A percentile compares a stretch with the other conserved stretches of the same genome.
phyloP scores from a whole-genome alignment of 2,329 filamentous ascomycete genomes.

The Podosphaera fusca region DNA sequence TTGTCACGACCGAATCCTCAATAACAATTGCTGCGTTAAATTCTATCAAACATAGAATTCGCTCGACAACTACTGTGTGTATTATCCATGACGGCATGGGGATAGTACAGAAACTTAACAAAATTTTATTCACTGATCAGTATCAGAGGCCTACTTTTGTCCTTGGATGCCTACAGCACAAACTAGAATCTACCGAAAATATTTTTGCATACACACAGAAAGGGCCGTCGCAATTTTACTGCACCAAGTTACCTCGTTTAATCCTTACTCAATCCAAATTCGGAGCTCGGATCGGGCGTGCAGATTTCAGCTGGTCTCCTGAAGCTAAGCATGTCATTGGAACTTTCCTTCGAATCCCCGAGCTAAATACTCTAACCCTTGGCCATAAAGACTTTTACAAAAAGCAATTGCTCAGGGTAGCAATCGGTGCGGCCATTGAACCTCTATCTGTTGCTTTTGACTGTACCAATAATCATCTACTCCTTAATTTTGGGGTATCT shows the following conservation, averaged over 20 bases:
- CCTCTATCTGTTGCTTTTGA: conserved; percentile 63
- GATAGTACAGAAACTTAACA: conserved; percentile 54
- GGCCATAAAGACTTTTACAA: conserved; percentile 39
- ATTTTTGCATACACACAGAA: conserved; percentile 20
- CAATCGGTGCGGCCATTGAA: conserved; percentile 56
- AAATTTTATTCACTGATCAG: conserved; percentile 43
- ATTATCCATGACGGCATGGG: conserved; percentile 69
- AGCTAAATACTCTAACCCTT: conserved; percentile 35
- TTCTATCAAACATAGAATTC: conserved; percentile 41
- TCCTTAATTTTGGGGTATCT: conserved; percentile 41
- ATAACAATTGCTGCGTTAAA: conserved; percentile 32
- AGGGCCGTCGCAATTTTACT: conserved; percentile 15
- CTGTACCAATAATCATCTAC: conserved; percentile 46
- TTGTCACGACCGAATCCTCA: conserved; percentile 43
- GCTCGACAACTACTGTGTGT: conserved; percentile 44
- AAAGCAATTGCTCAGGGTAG: conserved; percentile 56
- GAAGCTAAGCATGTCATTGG: conserved; percentile 35
- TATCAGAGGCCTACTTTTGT: conserved; percentile 50
- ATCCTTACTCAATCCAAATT: not conserved
- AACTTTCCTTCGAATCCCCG: conserved; percentile 36
- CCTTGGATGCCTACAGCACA: conserved; percentile 16
- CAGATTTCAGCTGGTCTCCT: conserved; percentile 18
- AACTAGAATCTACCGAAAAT: conserved; percentile 19
- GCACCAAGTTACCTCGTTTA: conserved; percentile 14
- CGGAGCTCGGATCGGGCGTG: conserved; percentile 6